phyloP scores from a whole-genome alignment of 179 eudicot species.

The Vitellaria paradoxa region DNA sequence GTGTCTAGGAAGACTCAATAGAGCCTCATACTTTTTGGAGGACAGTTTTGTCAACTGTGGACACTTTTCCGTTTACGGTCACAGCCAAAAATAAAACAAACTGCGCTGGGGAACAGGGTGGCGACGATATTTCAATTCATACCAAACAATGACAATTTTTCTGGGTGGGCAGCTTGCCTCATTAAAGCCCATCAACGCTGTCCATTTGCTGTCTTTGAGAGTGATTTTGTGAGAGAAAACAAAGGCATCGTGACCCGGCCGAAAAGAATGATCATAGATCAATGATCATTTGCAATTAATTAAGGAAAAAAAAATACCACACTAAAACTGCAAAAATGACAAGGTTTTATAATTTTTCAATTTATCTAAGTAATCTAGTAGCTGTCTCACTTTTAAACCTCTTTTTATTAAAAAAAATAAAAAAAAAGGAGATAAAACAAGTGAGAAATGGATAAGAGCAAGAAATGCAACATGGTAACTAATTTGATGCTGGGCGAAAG shows the following conservation, averaged over 20 bases:
- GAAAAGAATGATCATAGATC: neutral
- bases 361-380: no score
- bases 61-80: neutral
- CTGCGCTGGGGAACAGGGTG: no score
- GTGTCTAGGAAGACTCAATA: neutral
- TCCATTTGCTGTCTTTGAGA: slow-evolving; percentile 6
- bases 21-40: slow-evolving; percentile 19
- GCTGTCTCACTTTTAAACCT: no score
- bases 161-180: neutral
- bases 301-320: neutral
- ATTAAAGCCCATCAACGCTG: slow-evolving; percentile 4
- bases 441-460: no score
- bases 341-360: no score
- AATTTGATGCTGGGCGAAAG: no score
- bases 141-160: neutral
- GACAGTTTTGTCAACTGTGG: slow-evolving; percentile 16
- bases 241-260: neutral
- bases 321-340: no score
- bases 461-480: no score
- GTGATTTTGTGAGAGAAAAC: neutral
- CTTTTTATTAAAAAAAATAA: no score
- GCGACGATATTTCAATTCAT: neutral
- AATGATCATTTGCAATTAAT: neutral
- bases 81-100: neutral
- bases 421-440: no score